Conservation (phyloP, 208 protist species). For the Crithidia fasciculata region DNA sequence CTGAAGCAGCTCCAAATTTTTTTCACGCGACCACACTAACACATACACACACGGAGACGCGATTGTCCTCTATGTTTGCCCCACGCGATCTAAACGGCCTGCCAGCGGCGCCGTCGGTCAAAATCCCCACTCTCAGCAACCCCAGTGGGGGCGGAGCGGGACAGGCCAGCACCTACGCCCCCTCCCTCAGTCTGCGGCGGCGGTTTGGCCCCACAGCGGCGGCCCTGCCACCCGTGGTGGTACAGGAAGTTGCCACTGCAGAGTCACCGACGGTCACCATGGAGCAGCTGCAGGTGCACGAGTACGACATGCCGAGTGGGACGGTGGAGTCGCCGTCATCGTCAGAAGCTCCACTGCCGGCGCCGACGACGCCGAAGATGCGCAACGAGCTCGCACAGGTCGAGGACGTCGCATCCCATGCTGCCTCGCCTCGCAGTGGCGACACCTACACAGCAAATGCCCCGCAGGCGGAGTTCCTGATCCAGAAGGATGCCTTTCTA, state of each 20-base stretch:
- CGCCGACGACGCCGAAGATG: background rate
- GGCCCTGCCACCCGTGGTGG: background rate
- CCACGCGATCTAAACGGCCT: conserved; percentile 26
- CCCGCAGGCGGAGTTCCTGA: conserved; percentile 15
- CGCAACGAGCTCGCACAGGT: conserved; percentile 6
- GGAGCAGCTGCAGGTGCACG: conserved; percentile 23
- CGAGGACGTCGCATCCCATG: conserved; percentile 9
- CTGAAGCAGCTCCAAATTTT: background rate
- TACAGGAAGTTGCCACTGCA: background rate
- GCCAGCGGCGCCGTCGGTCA: conserved; percentile 27
- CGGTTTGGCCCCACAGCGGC: conserved; percentile 2
- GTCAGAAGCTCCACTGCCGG: background rate
- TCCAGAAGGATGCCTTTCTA: conserved; percentile 39
- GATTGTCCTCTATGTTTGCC: conserved; percentile 23
- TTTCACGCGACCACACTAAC: background rate
- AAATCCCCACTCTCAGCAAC: conserved; percentile 34
- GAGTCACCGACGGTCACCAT: background rate
- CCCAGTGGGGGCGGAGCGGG: background rate
- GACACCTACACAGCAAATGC: background rate
- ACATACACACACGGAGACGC: background rate
- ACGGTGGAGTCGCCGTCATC: conserved; percentile 6
- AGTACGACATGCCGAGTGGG: conserved; percentile 11
- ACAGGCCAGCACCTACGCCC: conserved; percentile 11
- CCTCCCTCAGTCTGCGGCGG: conserved; percentile 18
- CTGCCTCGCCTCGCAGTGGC: background rate